A percentile compares a stretch with the other conserved stretches of the same genome.
Conservation (phyloP, 2,329 filamentous ascomycete genomes). For the Allantophomopsis cytisporea region DNA sequence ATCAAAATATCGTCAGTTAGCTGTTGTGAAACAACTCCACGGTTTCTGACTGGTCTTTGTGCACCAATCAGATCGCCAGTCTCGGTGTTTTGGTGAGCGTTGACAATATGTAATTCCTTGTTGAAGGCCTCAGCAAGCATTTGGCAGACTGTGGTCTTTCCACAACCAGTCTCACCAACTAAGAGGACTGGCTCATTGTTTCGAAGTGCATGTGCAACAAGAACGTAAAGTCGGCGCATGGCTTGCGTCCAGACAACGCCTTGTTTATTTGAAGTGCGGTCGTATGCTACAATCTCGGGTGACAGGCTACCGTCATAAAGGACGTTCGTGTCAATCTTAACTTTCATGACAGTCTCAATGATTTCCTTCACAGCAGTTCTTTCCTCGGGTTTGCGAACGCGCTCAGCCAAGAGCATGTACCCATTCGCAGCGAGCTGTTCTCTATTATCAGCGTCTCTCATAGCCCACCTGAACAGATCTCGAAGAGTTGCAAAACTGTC, state of each 20-base stretch:
- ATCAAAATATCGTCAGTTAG: constrained; percentile 47
- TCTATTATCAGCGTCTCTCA: constrained; percentile 70
- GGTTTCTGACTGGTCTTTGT: constrained; percentile 81
- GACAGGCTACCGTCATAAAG: constrained; percentile 56
- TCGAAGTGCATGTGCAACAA: constrained; percentile 74
- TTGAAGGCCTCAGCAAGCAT: constrained; percentile 70
- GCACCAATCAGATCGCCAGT: constrained; percentile 95
- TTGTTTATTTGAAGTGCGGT: constrained; percentile 33
- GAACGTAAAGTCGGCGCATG: constrained; percentile 81
- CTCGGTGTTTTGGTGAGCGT: constrained; percentile 96
- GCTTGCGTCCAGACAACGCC: constrained; percentile 87
- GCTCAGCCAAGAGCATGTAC: constrained; percentile 90
- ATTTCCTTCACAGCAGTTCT: constrained; percentile 71
- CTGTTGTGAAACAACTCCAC: constrained; percentile 54
- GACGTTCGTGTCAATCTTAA: constrained; percentile 58
- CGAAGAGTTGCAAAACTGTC: constrained; percentile 92
- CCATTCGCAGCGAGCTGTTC: constrained; percentile 86
- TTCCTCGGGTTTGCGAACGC: constrained; percentile 85
- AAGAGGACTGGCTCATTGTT: constrained; percentile 92
- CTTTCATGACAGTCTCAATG: constrained; percentile 83
- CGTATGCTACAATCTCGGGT: constrained; percentile 37
- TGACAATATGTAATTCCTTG: constrained; percentile 75
- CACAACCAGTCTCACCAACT: constrained; percentile 92
- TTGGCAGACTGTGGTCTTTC: constrained; percentile 95
- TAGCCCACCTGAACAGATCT: constrained; percentile 92